Evolutionary conservation across 2,329 filamentous ascomycete genomes (phyloP), one percentile per base, ranked within the genome.

Genomic region (Fusarium tupiense): DNA sequence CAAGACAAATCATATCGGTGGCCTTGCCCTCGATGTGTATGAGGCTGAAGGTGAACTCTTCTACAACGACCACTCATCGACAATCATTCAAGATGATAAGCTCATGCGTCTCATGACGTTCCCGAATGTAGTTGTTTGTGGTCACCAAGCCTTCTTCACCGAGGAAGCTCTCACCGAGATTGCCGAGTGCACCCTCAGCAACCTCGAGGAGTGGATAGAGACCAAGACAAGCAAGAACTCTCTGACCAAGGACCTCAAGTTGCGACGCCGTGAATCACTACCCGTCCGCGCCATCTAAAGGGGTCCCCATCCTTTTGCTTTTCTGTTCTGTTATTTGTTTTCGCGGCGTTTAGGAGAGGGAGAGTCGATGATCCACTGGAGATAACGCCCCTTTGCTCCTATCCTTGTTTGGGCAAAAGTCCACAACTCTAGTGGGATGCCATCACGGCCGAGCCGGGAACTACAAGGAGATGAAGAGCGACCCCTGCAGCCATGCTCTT

Each of bases 91-190:
- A 56, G 91, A 93, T 77, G 91, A 93, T 75, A 84, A 88, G 64
- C 83, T 93, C 50, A 91, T 91, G 87, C 87, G 91, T 10, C 81
- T 93, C 71, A 89, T 91, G 82, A 92, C 90, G 2, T 93, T 93
- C 76, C 91, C 87, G 67, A 93, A 93, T 71, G 91, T 92, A 8
- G 80, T 93, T 50, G 83, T 93, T 67, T 91, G 88, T 72, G 91
- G 91, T 1, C 91, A 93, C 75, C 91, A 93, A 83, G 91, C 89
- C 3, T 93, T 93, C 82, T 91, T 93, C 76, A 93, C 91, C 10
- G 83, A 88, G 40, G 91, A 93, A 81, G 91, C 91, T 2, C 81
- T 93, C 56, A 83, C 83, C 13, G 90, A 92, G 81, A 93, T 93
- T 75, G 87, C 91, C 4, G 86, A 88, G 52, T 87, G 85, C 60